A percentile compares a stretch with the other conserved stretches of the same genome.
phyloP scores from a whole-genome alignment of 2,329 filamentous ascomycete species.

The Pseudofabraea citricarpa region DNA sequence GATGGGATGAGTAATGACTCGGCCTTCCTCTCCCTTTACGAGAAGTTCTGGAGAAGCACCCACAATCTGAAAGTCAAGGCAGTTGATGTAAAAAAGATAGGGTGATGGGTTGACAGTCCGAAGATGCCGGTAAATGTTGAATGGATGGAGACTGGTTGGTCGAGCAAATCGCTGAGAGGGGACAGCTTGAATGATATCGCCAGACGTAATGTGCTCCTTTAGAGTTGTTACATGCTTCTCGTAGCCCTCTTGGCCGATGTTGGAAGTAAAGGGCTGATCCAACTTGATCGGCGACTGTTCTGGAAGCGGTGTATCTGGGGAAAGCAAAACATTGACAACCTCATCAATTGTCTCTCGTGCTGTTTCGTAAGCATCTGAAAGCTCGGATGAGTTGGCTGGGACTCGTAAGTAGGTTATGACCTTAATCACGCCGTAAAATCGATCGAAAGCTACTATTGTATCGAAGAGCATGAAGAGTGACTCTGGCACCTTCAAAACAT shows the following conservation, averaged over 20 bases:
- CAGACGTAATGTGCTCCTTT: constrained; percentile 85
- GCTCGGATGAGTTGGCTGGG: constrained; percentile 47
- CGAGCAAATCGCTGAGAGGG: constrained; percentile 90
- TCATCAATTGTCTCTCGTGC: constrained; percentile 60
- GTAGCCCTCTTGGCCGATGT: constrained; percentile 85
- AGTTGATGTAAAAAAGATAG: constrained; percentile 95
- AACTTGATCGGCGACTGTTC: constrained; percentile 67
- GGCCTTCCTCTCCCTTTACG: constrained; percentile 81
- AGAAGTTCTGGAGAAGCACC: constrained; percentile 93
- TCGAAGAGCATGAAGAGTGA: constrained; percentile 96
- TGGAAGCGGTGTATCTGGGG: constrained; percentile 72
- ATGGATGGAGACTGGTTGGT: constrained; percentile 87
- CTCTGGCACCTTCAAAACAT: constrained; percentile 85
- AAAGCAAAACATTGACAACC: constrained; percentile 67
- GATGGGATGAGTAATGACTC: constrained; percentile 94
- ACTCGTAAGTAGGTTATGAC: constrained; percentile 87
- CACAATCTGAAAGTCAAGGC: constrained; percentile 87
- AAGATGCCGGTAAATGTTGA: constrained; percentile 95
- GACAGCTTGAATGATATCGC: constrained; percentile 97
- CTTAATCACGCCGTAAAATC: constrained; percentile 89
- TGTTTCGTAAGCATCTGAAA: constrained; percentile 66
- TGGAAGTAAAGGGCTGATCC: constrained; percentile 79
- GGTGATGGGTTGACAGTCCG: constrained; percentile 97
- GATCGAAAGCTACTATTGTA: constrained; percentile 89
- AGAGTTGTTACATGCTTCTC: constrained; percentile 80